These are phyloP conservation scores for Phyllosticta capitalensis DNA, from an alignment of 2,329 filamentous ascomycete species.

Conservation along the genomic window DNA sequence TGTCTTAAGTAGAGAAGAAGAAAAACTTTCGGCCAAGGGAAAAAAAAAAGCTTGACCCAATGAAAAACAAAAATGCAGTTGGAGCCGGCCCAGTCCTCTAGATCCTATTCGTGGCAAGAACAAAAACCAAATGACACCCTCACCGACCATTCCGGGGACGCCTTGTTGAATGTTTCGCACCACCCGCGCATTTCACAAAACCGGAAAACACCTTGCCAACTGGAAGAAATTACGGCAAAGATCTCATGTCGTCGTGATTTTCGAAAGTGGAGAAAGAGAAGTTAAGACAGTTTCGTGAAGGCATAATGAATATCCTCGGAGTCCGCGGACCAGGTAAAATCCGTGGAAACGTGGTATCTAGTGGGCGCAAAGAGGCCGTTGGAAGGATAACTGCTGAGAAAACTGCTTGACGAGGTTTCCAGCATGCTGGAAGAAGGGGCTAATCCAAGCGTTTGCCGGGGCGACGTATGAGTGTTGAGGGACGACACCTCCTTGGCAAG, in stretches of 20 bases:
- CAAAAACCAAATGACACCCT: background rate
- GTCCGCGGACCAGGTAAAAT: conserved; percentile 6
- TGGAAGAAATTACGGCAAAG: conserved; percentile 7
- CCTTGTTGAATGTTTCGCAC: conserved; percentile 3
- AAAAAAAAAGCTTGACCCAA: conserved; percentile 1
- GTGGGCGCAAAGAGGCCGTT: conserved; percentile 30
- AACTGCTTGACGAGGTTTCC: conserved; percentile 31
- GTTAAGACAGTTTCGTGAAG: conserved; percentile 26
- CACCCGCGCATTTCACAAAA: conserved; percentile 3
- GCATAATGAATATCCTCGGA: conserved; percentile 15
- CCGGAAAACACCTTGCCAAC: conserved; percentile 8
- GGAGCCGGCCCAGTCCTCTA: conserved; percentile 1
- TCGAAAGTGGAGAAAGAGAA: conserved; percentile 14
- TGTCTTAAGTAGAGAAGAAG: conserved; percentile 1
- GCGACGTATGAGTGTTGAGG: conserved; percentile 29
- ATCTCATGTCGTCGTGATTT: conserved; percentile 30
- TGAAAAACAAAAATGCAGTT: conserved; percentile 2
- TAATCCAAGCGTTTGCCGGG: conserved; percentile 28
- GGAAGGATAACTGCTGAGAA: conserved; percentile 24
- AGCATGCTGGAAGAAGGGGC: conserved; percentile 29
- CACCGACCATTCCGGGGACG: background rate
- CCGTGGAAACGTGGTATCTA: conserved; percentile 14
- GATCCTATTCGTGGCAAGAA: background rate
- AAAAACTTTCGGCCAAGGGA: background rate
- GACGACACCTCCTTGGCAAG: conserved; percentile 3